phyloP scores from a whole-genome alignment of 2,329 filamentous ascomycete species.

The Paecilomyces fulvus region DNA sequence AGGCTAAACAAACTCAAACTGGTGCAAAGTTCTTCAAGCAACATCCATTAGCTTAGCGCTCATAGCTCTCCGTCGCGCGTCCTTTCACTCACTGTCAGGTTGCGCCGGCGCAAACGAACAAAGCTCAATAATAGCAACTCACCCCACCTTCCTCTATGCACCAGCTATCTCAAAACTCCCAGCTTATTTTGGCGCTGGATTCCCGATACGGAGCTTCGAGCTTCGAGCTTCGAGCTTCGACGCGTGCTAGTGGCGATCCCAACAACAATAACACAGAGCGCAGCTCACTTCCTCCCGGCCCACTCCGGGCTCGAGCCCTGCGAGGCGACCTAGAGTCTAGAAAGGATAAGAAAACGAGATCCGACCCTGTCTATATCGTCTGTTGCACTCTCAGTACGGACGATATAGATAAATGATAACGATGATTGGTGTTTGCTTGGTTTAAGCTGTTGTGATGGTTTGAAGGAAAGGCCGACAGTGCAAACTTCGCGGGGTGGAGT shows the following conservation, averaged over 20 bases:
- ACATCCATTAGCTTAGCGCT: background rate
- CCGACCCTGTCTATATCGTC: background rate
- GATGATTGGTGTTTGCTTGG: constrained; percentile 6
- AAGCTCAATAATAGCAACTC: background rate
- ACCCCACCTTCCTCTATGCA: background rate
- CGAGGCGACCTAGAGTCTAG: background rate
- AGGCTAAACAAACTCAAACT: background rate
- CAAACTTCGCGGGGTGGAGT: constrained; percentile 17
- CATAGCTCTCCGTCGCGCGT: background rate
- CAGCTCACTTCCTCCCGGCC: background rate
- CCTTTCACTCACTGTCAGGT: background rate
- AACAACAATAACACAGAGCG: background rate
- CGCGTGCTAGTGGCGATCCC: background rate
- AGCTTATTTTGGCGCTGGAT: background rate
- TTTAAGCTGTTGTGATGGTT: constrained; percentile 29
- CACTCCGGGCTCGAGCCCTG: background rate
- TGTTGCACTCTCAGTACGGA: background rate
- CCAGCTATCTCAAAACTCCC: background rate
- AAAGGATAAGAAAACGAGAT: background rate
- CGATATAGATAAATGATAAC: constrained; percentile 4
- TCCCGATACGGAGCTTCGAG: background rate
- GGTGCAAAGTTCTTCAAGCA: background rate
- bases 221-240: background rate
- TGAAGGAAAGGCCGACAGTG: constrained; percentile 33
- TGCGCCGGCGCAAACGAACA: background rate